These are phyloP conservation scores for Penicillium glabrum DNA, from an alignment of 2,329 filamentous ascomycete species.

Conservation along the genomic window DNA sequence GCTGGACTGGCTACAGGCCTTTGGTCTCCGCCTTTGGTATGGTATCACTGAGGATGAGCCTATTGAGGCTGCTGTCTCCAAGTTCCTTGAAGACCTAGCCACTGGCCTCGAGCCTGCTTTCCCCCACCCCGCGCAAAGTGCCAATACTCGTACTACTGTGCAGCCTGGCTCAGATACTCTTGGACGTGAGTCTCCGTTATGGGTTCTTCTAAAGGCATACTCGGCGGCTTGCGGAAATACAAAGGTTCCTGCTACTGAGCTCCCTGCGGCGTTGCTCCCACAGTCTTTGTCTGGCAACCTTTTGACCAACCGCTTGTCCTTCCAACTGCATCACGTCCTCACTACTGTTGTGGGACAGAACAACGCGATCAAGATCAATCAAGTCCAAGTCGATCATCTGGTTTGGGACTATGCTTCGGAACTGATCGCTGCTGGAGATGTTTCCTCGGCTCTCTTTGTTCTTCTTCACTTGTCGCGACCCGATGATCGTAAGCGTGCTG, in stretches of 20 bases:
- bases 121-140: slow-evolving; percentile 70
- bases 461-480: slow-evolving; percentile 70
- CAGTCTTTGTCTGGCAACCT: slow-evolving; percentile 74
- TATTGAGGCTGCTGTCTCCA: slow-evolving; percentile 69
- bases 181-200: slow-evolving; percentile 72
- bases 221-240: slow-evolving; percentile 46
- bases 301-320: slow-evolving; percentile 73
- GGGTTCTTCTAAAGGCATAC: slow-evolving; percentile 82
- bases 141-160: slow-evolving; percentile 57
- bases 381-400: slow-evolving; percentile 64
- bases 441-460: slow-evolving; percentile 72
- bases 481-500: slow-evolving; percentile 61
- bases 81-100: slow-evolving; percentile 71
- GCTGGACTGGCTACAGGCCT: slow-evolving; percentile 90
- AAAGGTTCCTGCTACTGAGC: slow-evolving; percentile 34
- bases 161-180: slow-evolving; percentile 61
- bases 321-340: slow-evolving; percentile 77
- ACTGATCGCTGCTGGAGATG: slow-evolving; percentile 58
- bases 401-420: slow-evolving; percentile 62
- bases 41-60: slow-evolving; percentile 67
- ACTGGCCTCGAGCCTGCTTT: slow-evolving; percentile 67
- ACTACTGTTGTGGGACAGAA: slow-evolving; percentile 43
- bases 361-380: slow-evolving; percentile 54
- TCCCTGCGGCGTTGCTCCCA: slow-evolving; percentile 73
- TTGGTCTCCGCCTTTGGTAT: slow-evolving; percentile 90